Percentiles rank a stretch among this genome's conserved stretches.
Evolutionary conservation across 768 basidiomycete species (phyloP).

Genomic region (Mycena vitilis): DNA sequence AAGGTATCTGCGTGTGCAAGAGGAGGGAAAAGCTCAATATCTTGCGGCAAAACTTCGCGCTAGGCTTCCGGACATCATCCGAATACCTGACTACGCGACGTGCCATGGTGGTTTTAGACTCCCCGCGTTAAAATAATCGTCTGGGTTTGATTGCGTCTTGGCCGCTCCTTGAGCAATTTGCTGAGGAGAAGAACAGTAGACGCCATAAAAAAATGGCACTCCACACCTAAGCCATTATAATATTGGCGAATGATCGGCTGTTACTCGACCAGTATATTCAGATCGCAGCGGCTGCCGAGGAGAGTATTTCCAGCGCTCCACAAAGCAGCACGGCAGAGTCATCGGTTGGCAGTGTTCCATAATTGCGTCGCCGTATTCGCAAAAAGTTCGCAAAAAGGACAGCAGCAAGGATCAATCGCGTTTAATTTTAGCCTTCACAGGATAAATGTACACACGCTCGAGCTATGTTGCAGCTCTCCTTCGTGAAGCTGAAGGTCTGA

Average conservation of each 20-base stretch:
- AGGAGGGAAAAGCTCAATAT: background rate
- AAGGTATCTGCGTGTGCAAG: background rate
- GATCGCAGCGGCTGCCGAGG: conserved; percentile 11
- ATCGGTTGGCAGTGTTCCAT: background rate
- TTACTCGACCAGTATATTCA: background rate
- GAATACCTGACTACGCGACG: background rate
- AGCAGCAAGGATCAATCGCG: background rate
- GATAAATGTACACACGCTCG: background rate
- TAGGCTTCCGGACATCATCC: conserved; percentile 23
- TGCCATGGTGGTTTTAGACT: background rate
- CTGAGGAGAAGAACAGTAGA: too few species aligned
- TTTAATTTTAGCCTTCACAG: background rate
- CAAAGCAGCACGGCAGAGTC: background rate
- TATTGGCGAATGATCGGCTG: background rate
- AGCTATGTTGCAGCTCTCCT: too few species aligned
- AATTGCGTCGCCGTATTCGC: conserved; percentile 1
- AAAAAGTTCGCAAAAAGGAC: conserved; percentile 16
- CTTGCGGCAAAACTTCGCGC: conserved; percentile 22
- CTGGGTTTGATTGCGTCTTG: background rate
- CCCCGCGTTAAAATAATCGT: background rate
- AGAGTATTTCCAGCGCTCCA: background rate
- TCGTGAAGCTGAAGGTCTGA: too few species aligned
- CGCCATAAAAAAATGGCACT: too few species aligned
- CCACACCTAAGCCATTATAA: too few species aligned
- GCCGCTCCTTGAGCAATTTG: too few species aligned